Base-by-base conservation (phyloP, 1,284 basidiomycete species). In the Vanrija pseudolonga region DNA sequence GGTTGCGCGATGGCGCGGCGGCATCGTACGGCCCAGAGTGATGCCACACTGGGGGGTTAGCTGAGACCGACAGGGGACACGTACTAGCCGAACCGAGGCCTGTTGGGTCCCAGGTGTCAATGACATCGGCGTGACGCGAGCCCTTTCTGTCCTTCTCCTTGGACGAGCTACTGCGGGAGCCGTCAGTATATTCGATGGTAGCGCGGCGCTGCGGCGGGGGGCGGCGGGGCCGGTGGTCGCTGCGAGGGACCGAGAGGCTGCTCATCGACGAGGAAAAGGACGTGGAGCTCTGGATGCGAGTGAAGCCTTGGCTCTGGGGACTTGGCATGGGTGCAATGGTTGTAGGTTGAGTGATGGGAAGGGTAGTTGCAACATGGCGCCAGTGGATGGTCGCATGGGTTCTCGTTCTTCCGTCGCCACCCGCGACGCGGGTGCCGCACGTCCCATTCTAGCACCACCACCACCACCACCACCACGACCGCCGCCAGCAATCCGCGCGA, bases 101-200 rank as follows among this genome's bases (percentile, higher is more conserved):
- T 3, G 75, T 73, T 7, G 73, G 74, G 62, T 77, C 75, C 75
- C 74, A 77, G 7, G 66, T 66, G 64, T 77, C 75, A 37, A 77
- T 75, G 14, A 77, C 69, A 58, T 77, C 75, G 17, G 69, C 73
- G 54, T 77, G 74, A 51, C 68, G 58, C 51, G 66, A 67, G 19
- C 64, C 69, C 61, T 71, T 72, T 60, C 72, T 73, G 50, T 70
- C 65, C 42, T 65, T 66, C 11, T 69, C 67, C 53, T 68, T 69
- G 45, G 55, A 53, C 55, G 12, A 14, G 32, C 20, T 40, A 24
- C 42, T 37, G 19, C 5, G 39, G 26, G 39, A 11, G 26, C 20
- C n/a, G 20, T 47, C 38, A 32, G 32, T 5, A 32, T 15, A 14
- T 1, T 15, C 14, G 32, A 12, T 32, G 32, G 32, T 32, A 14